These are phyloP conservation scores for Calcarisporium arbuscula DNA, from an alignment of 2,329 filamentous ascomycete species.

Conservation along the genomic window DNA sequence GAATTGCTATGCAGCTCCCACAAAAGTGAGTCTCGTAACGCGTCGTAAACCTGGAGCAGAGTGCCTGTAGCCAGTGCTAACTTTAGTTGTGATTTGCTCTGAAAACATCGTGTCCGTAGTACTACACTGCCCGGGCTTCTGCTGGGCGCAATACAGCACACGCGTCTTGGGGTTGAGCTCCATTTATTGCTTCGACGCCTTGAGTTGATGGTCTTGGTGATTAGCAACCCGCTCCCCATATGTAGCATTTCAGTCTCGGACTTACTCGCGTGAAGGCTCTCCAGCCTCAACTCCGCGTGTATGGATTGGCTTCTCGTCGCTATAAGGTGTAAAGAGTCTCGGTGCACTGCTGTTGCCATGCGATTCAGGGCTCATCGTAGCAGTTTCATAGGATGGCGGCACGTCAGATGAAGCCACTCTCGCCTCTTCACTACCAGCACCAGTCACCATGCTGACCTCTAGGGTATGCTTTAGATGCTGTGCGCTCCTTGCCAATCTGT, in stretches of 20 bases:
- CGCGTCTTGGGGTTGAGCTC: constrained; percentile 1
- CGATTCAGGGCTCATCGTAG: neutral
- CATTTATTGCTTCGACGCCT: constrained; percentile 1
- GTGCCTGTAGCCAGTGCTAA: constrained; percentile 3
- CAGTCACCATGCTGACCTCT: neutral
- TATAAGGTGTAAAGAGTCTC: neutral
- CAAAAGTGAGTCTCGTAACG: constrained; percentile 3
- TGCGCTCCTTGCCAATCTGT: too few relatives aligned
- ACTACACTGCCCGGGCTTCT: constrained; percentile 1
- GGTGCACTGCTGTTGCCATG: neutral
- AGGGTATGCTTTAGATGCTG: too few relatives aligned
- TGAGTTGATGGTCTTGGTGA: neutral
- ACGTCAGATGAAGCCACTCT: neutral
- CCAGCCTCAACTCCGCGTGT: neutral
- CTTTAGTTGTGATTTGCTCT: constrained; percentile 1
- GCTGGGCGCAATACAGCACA: constrained; percentile 5
- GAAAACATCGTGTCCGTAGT: constrained; percentile 5
- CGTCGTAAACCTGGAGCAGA: constrained; percentile 6
- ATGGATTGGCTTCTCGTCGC: constrained; percentile 1
- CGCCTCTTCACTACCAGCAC: neutral
- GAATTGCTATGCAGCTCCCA: constrained; percentile 9
- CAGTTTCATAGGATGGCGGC: constrained; percentile 3
- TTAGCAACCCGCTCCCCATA: too few relatives aligned
- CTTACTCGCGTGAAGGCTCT: too few relatives aligned
- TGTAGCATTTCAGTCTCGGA: too few relatives aligned